phyloP scores from a whole-genome alignment of 352 stramenopile species.

The Globisporangium paroecandrum region DNA sequence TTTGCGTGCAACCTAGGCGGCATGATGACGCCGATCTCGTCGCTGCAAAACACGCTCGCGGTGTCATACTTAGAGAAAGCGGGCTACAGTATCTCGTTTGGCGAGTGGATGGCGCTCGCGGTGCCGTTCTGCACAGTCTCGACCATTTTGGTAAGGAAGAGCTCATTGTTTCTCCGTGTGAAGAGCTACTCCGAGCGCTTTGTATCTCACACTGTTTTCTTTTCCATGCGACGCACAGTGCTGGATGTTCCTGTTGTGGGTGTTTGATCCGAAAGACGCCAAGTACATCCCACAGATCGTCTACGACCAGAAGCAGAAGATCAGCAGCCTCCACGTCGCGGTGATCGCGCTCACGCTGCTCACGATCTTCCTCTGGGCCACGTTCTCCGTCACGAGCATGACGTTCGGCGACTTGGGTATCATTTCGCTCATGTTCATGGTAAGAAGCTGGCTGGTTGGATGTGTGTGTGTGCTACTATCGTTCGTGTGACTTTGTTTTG shows the following conservation, averaged over 20 bases:
- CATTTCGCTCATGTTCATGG: constrained; percentile 90
- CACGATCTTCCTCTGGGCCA: constrained; percentile 90
- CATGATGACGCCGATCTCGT: constrained; percentile 94
- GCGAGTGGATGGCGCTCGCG: constrained; percentile 87
- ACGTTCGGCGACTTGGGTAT: constrained; percentile 92
- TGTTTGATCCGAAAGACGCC: constrained; percentile 84
- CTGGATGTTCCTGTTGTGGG: constrained; percentile 87
- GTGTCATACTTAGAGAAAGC: constrained; percentile 86
- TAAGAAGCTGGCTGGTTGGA: constrained; percentile 17
- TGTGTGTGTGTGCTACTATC: background rate
- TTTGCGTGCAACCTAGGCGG: constrained; percentile 92
- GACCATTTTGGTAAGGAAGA: constrained; percentile 69
- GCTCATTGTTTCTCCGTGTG: background rate
- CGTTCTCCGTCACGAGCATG: constrained; percentile 77
- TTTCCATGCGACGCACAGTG: constrained; percentile 31
- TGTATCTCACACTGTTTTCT: background rate
- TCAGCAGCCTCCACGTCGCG: constrained; percentile 86
- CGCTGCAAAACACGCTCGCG: constrained; percentile 85
- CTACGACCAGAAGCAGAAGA: constrained; percentile 89
- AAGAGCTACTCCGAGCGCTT: background rate
- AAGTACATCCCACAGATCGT: constrained; percentile 91
- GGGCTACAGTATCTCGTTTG: constrained; percentile 87
- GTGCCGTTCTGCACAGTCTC: constrained; percentile 86
- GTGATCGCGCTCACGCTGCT: constrained; percentile 87
- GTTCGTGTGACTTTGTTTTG: background rate